Conservation (phyloP, 345 rosid genomes). For the Excoecaria cochinchinensis region DNA sequence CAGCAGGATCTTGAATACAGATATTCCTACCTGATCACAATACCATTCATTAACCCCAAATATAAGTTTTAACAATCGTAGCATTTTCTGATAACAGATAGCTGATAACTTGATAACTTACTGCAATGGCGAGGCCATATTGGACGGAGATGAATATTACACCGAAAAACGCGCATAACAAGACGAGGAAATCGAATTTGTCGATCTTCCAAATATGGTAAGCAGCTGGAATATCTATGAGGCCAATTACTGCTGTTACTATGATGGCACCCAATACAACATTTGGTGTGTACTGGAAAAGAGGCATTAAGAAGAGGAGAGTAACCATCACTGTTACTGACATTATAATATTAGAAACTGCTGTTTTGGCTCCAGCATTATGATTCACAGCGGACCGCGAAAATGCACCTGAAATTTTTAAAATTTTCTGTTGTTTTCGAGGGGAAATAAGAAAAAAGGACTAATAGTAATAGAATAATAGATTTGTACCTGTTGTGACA, state of each 20-base stretch:
- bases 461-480: not conserved
- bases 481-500: conserved; percentile 59
- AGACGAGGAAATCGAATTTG: conserved; percentile 80
- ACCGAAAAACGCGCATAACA: conserved; percentile 80
- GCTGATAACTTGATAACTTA: conserved; percentile 31
- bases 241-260: conserved; percentile 85
- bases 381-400: conserved; percentile 94
- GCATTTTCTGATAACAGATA: not conserved
- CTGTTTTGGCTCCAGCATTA: conserved; percentile 94
- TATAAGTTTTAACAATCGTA: not conserved
- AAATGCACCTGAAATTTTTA: conserved; percentile 62
- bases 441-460: not conserved
- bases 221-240: conserved; percentile 87
- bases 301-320: conserved; percentile 86
- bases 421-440: not conserved
- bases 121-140: conserved; percentile 82
- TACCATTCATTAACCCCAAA: too few relatives aligned
- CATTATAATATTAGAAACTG: conserved; percentile 88
- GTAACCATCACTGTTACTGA: conserved; percentile 92
- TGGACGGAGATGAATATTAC: conserved; percentile 83
- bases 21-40: conserved; percentile 61
- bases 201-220: conserved; percentile 75
- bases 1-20: conserved; percentile 76
- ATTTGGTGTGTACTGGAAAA: conserved; percentile 92
- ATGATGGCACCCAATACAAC: conserved; percentile 90